Conservation (phyloP, 148 eudicot genomes). For the Fallopia convolvulus region DNA sequence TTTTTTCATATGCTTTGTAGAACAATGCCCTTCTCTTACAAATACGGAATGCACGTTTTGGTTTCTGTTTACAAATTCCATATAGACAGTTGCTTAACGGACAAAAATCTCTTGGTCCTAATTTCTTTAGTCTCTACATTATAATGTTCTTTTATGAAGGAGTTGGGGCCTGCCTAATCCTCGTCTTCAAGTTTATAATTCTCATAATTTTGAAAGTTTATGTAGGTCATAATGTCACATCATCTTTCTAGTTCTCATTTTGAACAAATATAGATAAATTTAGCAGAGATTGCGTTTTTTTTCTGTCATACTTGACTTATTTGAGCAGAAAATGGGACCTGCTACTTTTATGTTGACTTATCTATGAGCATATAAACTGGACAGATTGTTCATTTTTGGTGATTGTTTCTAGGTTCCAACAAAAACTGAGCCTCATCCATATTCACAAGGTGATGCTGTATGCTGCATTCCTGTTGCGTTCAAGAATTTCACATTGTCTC, state of each 20-base stretch:
- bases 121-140: not conserved
- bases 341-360: not conserved
- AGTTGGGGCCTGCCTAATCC: not conserved
- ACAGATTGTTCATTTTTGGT: not conserved
- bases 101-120: not conserved
- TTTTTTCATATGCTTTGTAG: not conserved
- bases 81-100: not conserved
- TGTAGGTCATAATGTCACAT: not conserved
- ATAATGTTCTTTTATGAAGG: not conserved
- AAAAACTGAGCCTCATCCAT: constrained; percentile 32
- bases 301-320: not conserved
- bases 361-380: not conserved
- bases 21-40: not conserved
- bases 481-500: constrained; percentile 74
- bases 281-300: not conserved
- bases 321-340: not conserved
- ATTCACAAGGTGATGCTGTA: constrained; percentile 30
- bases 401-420: constrained; percentile 34
- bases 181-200: not conserved
- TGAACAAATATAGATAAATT: not conserved
- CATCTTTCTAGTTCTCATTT: not conserved
- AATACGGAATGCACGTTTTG: too few species aligned
- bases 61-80: not conserved
- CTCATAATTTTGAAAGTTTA: not conserved
- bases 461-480: constrained; percentile 55